Base-by-base conservation (phyloP, 768 basidiomycete species). In the Panaeolus cyanescens region DNA sequence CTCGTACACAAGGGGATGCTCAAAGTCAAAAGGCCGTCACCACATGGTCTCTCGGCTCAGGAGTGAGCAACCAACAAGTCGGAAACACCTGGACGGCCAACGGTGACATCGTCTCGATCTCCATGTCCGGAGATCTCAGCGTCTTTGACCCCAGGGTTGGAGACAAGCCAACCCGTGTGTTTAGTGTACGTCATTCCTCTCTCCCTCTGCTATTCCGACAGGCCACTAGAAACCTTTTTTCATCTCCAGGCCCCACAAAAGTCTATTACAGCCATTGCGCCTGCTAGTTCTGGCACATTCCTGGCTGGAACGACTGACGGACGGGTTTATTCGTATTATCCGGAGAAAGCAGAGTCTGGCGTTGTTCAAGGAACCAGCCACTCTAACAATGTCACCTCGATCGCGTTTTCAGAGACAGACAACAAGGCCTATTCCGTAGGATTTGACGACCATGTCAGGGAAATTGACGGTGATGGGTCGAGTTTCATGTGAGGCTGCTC, bases 51-150 rank as follows among this genome's bases (percentile, higher is more conserved):
- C 73, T 95, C 19, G 94, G 93, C 10, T 74, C 85, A 33, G 90
- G 86, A n/a, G 75, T 96, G 30, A 77, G 81, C 30, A 76, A 91
- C 65, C 96, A 98, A 70, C 96, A 98, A 78, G 81, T 92, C 28
- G 96, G 96, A 30, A 91, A 90, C 65, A 85, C 86, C n/a, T 97
- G 93, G 93, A 88, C 80, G 56, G 85, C 83, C 39, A 78, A 84
- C 32, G 81, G 81, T 57, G 83, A 86, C 60, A 85, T 97, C 56
- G 87, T 93, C 34, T 95, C 93, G 4, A 77, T 98, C 28, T 95
- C 94, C 0, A 76, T 96, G 65, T 87, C 85, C 0, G 95, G 96
- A 13, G 84, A 87, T 59, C 79, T 99, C 58, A 93, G 90, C 67
- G 71, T 96, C 15, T 86, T 96, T 70, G 96, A 98, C 71, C 83